phyloP scores from a whole-genome alignment of 2,329 filamentous ascomycete genomes.

The Setomelanomma holmii region DNA sequence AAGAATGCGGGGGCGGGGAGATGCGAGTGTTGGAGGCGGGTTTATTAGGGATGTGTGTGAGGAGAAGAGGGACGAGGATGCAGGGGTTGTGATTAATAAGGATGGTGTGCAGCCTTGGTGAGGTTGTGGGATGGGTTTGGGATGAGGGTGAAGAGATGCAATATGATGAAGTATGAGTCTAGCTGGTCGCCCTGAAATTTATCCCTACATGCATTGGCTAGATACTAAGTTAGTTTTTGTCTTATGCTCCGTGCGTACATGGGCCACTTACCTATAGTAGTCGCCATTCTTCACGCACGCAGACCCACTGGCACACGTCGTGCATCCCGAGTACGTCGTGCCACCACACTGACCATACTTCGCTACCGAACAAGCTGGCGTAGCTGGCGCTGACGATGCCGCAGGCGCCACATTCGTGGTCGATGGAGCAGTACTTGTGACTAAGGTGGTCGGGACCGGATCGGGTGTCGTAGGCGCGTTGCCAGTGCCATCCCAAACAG shows the following conservation, averaged over 20 bases:
- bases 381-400: too few species aligned
- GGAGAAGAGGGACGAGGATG: constrained; percentile 48
- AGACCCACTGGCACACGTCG: constrained; percentile 28
- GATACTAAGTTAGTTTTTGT: background rate
- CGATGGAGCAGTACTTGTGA: constrained; percentile 16
- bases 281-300: constrained; percentile 30
- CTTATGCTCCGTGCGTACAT: too few species aligned
- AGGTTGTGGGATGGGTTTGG: background rate
- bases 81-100: constrained; percentile 45
- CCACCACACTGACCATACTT: constrained; percentile 38
- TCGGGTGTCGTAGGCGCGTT: constrained; percentile 10
- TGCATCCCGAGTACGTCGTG: constrained; percentile 25
- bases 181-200: too few species aligned
- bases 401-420: constrained; percentile 13
- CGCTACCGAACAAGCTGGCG: constrained; percentile 1
- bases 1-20: constrained; percentile 49
- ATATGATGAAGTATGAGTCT: too few species aligned
- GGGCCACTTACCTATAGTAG: constrained; percentile 40
- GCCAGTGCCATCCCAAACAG: constrained; percentile 32
- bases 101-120: constrained; percentile 48
- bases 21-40: constrained; percentile 45
- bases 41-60: constrained; percentile 49
- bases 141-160: background rate
- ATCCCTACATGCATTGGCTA: background rate
- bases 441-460: constrained; percentile 23